phyloP scores from a whole-genome alignment of 2,329 filamentous ascomycete species.

The Rugonectria rugulosa region DNA sequence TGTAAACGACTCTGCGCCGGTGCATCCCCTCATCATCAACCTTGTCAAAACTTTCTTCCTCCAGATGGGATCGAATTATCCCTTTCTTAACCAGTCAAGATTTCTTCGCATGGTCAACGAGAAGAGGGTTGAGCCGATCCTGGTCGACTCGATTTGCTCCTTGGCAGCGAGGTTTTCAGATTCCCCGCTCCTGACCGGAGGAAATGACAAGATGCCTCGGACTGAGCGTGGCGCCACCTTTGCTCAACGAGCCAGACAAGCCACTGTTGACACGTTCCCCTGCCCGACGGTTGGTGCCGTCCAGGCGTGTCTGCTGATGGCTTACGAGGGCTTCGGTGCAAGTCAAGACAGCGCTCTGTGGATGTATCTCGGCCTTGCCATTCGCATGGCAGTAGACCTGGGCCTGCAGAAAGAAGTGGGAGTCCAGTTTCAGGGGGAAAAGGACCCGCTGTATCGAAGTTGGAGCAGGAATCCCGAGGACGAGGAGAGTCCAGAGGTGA shows the following conservation, averaged over 20 bases:
- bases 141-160: constrained; percentile 87
- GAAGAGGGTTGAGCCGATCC: constrained; percentile 81
- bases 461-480: constrained; percentile 48
- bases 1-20: constrained; percentile 71
- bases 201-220: constrained; percentile 56
- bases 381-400: constrained; percentile 81
- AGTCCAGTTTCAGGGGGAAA: constrained; percentile 66
- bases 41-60: constrained; percentile 83
- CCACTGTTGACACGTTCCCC: constrained; percentile 82
- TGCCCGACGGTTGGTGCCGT: constrained; percentile 85
- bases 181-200: constrained; percentile 56
- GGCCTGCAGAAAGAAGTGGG: constrained; percentile 85
- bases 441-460: constrained; percentile 58
- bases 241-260: constrained; percentile 82
- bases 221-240: constrained; percentile 80
- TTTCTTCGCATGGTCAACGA: constrained; percentile 81
- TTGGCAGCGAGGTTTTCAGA: constrained; percentile 83
- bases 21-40: constrained; percentile 77
- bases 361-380: constrained; percentile 92
- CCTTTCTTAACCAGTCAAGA: constrained; percentile 76
- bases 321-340: constrained; percentile 88
- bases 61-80: constrained; percentile 85
- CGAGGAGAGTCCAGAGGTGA: constrained; percentile 49
- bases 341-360: constrained; percentile 89
- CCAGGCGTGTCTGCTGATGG: constrained; percentile 82